Conservation (phyloP, 2,329 filamentous ascomycete species). For the Aspergillus aculeatinus region DNA sequence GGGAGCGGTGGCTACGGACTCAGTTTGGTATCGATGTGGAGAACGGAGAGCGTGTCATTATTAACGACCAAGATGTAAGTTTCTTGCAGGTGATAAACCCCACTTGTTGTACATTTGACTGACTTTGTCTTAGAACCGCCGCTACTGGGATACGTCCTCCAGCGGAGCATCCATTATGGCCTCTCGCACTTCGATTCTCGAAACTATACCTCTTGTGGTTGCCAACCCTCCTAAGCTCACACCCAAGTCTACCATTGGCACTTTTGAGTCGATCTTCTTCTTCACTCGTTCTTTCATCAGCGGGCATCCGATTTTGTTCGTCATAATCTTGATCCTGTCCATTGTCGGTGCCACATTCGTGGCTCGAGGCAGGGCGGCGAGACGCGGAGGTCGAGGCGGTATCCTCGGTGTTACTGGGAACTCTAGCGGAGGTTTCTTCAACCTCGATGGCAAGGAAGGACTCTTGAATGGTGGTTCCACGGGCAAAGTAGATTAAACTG, state of each 20-base stretch:
- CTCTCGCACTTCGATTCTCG: constrained; percentile 84
- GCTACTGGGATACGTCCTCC: constrained; percentile 91
- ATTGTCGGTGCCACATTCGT: constrained; percentile 35
- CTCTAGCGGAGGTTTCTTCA: constrained; percentile 45
- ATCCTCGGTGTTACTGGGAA: constrained; percentile 36
- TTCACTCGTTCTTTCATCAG: constrained; percentile 43
- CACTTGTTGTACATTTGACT: constrained; percentile 1
- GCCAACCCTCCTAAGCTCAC: constrained; percentile 49
- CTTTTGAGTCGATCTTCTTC: constrained; percentile 49
- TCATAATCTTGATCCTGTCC: constrained; percentile 39
- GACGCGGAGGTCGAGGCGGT: constrained; percentile 32
- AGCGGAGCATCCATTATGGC: constrained; percentile 88
- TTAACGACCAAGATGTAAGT: constrained; percentile 95
- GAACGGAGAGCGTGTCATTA: constrained; percentile 87
- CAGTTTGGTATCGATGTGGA: constrained; percentile 87
- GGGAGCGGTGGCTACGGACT: constrained; percentile 94
- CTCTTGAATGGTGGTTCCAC: constrained; percentile 43
- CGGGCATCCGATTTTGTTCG: constrained; percentile 46
- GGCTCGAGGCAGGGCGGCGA: constrained; percentile 33
- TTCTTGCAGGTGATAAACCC: neutral
- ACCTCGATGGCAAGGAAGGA: constrained; percentile 51
- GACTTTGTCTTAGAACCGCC: constrained; percentile 66
- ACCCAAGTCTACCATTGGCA: constrained; percentile 51
- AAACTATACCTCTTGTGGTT: constrained; percentile 63
- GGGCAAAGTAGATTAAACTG: constrained; percentile 48